Base-by-base conservation (phyloP, 257 asterid species). In the Agastache rugosa region DNA sequence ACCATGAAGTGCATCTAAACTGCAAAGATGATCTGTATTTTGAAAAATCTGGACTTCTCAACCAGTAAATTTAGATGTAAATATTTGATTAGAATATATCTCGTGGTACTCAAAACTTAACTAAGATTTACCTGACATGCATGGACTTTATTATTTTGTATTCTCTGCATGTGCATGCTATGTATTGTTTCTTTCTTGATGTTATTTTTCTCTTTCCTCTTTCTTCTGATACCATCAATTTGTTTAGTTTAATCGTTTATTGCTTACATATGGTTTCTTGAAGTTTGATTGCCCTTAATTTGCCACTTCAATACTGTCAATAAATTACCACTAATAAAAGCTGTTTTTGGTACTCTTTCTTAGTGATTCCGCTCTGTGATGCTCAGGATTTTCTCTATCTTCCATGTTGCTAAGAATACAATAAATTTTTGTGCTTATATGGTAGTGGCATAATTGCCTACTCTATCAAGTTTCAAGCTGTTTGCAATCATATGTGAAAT, bases 401-500 rank as follows among this genome's bases (percentile, higher is more conserved):
- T 54, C 45, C 34, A 53, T 9, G 34, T 11, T 55, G 14, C 63
- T 23, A 63, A 56, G 66, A 67, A 50, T 61, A 37, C 27, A 27
- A 19, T 50, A 19, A 14, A 5, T 11, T 56, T 60, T 76, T 60
- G 2, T 62, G 75, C 45, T 23, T 19, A 27, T 55, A 17, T 27
- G 60, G 61, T 47, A 51, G 42, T 22, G 55, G 37, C 50, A 12
- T 58, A 72, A 58, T 35, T 45, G 15, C 2, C 45, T 53, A 69
- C 60, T 59, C 22, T 10, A 22, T 12, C 27, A 25, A 14, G 11
- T 58, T 14, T 58, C 39, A 56, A 56, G 63, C 35, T 56, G 12
- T 56, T 69, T 48, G 31, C 72, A 42, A 34, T 63, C 16, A 39
- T 66, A 68, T 54, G 58, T 83, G 54, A 67, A 63, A 22, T 37